phyloP scores from a whole-genome alignment of 768 basidiomycete species.

The Calocybe gangraenosa region DNA sequence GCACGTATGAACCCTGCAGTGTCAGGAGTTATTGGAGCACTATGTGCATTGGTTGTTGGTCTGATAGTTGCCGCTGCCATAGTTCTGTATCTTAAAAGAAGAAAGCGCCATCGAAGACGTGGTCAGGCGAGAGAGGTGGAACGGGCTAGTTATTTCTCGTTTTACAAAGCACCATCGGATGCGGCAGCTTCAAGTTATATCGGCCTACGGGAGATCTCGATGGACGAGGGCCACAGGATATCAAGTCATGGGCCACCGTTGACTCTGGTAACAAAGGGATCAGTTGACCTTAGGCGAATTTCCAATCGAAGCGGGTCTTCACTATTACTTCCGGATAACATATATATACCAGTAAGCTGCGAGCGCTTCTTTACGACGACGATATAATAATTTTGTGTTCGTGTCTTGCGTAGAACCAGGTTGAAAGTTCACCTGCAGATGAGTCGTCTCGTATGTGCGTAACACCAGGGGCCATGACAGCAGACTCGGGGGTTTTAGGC shows the following conservation, averaged over 20 bases:
- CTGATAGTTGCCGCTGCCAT: slow-evolving; percentile 2
- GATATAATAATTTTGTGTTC: no score
- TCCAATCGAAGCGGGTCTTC: slow-evolving; percentile 2
- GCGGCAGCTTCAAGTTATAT: slow-evolving; percentile 8
- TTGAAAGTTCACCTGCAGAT: slow-evolving; percentile 18
- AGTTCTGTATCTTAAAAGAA: slow-evolving; percentile 4
- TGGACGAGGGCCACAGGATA: background rate
- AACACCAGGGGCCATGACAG: slow-evolving; percentile 14
- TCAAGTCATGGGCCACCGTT: background rate
- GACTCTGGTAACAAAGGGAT: background rate
- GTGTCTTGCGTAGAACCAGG: background rate
- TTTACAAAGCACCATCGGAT: slow-evolving; percentile 2
- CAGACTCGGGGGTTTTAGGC: background rate
- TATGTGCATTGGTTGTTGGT: slow-evolving; percentile 6
- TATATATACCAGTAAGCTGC: slow-evolving; percentile 13
- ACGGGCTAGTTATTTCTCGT: slow-evolving; percentile 6
- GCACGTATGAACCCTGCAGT: slow-evolving; percentile 5
- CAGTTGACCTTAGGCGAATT: background rate
- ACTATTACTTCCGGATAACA: slow-evolving; percentile 11
- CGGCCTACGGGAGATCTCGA: slow-evolving; percentile 3
- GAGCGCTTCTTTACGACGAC: background rate
- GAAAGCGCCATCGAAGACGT: background rate
- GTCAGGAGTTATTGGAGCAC: slow-evolving; percentile 12
- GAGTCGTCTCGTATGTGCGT: slow-evolving; percentile 19
- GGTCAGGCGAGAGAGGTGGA: background rate